A percentile compares a stretch with the other conserved stretches of the same genome.
phyloP scores from a whole-genome alignment of 495 filamentous ascomycete species.

The Penicillium psychrofluorescens region DNA sequence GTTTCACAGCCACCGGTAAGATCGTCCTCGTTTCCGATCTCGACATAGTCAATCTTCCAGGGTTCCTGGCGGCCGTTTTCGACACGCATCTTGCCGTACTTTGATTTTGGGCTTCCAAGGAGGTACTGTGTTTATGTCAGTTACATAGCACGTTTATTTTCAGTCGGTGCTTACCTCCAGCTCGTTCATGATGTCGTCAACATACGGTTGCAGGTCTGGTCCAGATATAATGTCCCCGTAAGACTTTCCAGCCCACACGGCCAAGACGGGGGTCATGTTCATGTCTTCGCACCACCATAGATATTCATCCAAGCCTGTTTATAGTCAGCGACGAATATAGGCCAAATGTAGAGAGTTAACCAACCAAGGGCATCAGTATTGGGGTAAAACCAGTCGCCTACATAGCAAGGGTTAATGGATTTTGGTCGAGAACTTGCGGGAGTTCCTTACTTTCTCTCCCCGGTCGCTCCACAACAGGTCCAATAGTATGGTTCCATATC shows the following conservation, averaged over 20 bases:
- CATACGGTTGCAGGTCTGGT: constrained; percentile 24
- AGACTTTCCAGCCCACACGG: constrained; percentile 55
- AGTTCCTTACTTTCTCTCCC: constrained; percentile 31
- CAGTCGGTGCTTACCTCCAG: constrained; percentile 24
- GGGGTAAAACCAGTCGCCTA: constrained; percentile 53
- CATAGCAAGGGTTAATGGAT: no score
- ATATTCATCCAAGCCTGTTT: constrained; percentile 43
- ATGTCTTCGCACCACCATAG: constrained; percentile 61
- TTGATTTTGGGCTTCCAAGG: constrained; percentile 18
- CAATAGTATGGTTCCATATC: constrained; percentile 65
- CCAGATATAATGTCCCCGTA: constrained; percentile 40
- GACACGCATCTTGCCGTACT: constrained; percentile 34
- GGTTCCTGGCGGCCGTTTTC: constrained; percentile 36
- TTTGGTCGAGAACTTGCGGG: no score
- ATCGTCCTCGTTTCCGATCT: constrained; percentile 53
- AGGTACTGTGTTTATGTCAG: constrained; percentile 10
- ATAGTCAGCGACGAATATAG: no score
- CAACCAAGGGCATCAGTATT: constrained; percentile 55
- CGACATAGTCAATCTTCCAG: constrained; percentile 41
- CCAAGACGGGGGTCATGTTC: constrained; percentile 48
- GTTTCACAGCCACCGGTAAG: constrained; percentile 32
- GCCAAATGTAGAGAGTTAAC: no score
- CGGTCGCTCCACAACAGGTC: constrained; percentile 53
- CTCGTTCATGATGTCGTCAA: constrained; percentile 57
- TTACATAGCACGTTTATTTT: no score